phyloP scores from a whole-genome alignment of 2,329 filamentous ascomycete species.

The Apiospora arundinis region DNA sequence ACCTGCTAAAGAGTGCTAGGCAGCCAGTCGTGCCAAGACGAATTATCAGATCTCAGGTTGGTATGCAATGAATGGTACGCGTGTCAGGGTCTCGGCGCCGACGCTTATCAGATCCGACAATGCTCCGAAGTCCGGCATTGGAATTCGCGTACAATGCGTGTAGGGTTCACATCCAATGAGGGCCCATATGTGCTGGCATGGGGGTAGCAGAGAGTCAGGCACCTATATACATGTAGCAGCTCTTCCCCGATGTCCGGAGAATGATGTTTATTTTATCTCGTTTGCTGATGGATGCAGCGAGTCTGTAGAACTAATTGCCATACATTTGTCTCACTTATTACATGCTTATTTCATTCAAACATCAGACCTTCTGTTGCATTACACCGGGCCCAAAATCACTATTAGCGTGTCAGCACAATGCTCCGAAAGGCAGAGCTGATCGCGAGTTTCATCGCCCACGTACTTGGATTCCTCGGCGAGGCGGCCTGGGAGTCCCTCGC shows the following conservation, averaged over 20 bases:
- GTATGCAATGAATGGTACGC: no score
- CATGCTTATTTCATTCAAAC: background rate
- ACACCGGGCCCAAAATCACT: background rate
- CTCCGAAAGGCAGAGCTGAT: background rate
- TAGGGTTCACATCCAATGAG: background rate
- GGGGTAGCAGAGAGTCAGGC: background rate
- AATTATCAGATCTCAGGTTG: constrained; percentile 5
- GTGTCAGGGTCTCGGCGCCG: background rate
- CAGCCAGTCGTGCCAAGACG: background rate
- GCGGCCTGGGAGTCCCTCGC: background rate
- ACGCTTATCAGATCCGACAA: constrained; percentile 8
- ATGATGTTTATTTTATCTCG: background rate
- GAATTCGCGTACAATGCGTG: no score
- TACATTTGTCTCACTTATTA: background rate
- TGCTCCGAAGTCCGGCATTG: background rate
- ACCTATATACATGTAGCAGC: no score
- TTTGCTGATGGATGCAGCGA: background rate
- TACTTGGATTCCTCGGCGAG: background rate
- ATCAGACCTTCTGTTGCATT: background rate
- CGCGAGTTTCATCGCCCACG: background rate
- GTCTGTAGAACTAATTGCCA: background rate
- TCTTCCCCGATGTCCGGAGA: background rate
- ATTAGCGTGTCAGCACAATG: background rate
- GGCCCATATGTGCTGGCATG: background rate
- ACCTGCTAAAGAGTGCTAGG: background rate